A percentile compares a stretch with the other conserved stretches of the same genome.
These are phyloP conservation scores for Auriscalpium microsporum DNA, from an alignment of 768 basidiomycete genomes.

Conservation along the genomic window DNA sequence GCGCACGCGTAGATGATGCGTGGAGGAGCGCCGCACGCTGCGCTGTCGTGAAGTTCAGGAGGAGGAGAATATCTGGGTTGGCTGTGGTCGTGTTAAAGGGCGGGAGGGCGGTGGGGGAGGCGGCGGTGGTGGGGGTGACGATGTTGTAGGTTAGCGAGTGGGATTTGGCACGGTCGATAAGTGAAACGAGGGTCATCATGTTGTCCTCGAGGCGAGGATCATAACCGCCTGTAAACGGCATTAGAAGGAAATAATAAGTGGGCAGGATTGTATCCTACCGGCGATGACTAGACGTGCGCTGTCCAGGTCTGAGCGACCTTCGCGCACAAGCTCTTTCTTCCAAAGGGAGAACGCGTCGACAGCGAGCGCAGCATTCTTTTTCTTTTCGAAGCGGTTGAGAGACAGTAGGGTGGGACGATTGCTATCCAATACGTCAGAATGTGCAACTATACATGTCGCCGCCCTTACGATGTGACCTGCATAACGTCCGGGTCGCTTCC, in stretches of 20 bases:
- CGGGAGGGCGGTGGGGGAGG: constrained; percentile 29
- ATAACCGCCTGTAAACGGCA: constrained; percentile 60
- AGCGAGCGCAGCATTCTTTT: constrained; percentile 86
- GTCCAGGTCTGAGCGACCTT: constrained; percentile 14
- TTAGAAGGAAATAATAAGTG: background rate
- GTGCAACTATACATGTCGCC: background rate
- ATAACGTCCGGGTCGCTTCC: constrained; percentile 40
- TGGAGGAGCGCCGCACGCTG: constrained; percentile 80
- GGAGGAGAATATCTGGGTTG: constrained; percentile 65
- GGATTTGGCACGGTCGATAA: constrained; percentile 50
- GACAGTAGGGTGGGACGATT: constrained; percentile 71
- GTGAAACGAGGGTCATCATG: constrained; percentile 50
- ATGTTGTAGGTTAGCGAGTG: constrained; percentile 52
- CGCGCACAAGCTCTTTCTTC: constrained; percentile 20
- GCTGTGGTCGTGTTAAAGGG: constrained; percentile 29
- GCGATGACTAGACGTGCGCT: constrained; percentile 68
- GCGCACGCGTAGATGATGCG: constrained; percentile 52
- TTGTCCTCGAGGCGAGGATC: constrained; percentile 86
- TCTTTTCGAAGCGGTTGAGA: constrained; percentile 90
- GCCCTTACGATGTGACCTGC: constrained; percentile 50
- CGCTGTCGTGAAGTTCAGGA: constrained; percentile 82
- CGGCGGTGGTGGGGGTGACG: constrained; percentile 35
- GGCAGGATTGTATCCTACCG: constrained; percentile 31
- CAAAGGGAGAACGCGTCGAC: constrained; percentile 67
- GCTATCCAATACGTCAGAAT: constrained; percentile 24